These are phyloP conservation scores for Podila epicladia DNA, from an alignment of 192 early-diverging fungal species.

Conservation along the genomic window DNA sequence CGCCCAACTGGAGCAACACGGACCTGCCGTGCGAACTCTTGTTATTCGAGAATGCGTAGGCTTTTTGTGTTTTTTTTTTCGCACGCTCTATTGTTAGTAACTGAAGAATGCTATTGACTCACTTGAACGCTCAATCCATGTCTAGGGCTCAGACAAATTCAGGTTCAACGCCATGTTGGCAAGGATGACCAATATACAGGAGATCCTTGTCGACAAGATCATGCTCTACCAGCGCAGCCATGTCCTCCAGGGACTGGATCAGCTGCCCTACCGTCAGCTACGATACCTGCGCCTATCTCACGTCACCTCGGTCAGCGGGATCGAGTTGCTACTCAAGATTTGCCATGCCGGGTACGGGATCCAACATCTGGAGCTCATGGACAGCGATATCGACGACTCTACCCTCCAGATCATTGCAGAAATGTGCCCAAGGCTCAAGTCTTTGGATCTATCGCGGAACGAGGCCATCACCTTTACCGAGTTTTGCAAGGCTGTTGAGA, in stretches of 20 bases:
- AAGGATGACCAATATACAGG: conserved; percentile 21
- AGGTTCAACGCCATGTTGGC: conserved; percentile 12
- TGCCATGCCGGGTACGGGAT: conserved; percentile 6
- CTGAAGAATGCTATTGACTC: not conserved
- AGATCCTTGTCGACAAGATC: conserved; percentile 21
- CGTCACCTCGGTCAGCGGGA: conserved; percentile 12
- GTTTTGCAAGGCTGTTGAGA: not conserved
- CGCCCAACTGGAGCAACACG: conserved; percentile 16
- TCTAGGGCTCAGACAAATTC: conserved; percentile 20
- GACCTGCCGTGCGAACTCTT: conserved; percentile 13
- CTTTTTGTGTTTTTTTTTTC: not conserved
- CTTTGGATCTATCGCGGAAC: conserved; percentile 40
- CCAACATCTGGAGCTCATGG: conserved; percentile 26
- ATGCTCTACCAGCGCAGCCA: conserved; percentile 13
- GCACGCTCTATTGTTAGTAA: not conserved
- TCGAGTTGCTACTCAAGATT: conserved; percentile 7
- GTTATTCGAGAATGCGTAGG: conserved; percentile 41
- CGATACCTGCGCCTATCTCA: conserved; percentile 21
- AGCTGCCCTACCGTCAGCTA: not conserved
- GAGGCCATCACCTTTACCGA: conserved; percentile 24
- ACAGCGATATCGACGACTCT: conserved; percentile 33
- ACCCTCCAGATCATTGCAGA: conserved; percentile 9
- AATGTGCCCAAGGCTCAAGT: conserved; percentile 15
- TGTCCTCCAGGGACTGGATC: conserved; percentile 6
- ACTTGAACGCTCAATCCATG: not conserved